These are phyloP conservation scores for Zopfia rhizophila DNA, from an alignment of 2,329 filamentous ascomycete species.

Conservation along the genomic window DNA sequence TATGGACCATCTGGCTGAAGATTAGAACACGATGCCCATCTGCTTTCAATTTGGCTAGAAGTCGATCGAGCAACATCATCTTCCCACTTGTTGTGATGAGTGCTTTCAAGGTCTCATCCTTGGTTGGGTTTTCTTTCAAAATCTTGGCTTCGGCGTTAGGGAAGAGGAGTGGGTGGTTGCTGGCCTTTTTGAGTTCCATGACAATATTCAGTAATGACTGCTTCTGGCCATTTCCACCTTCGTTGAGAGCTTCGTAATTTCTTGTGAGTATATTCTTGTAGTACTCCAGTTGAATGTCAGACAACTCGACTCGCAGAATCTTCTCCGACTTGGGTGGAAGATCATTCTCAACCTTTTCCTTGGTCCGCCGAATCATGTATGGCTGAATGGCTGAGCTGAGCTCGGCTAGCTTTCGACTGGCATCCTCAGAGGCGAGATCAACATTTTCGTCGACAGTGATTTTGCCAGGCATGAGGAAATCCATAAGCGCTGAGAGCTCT, in stretches of 20 bases:
- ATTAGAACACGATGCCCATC: slow-evolving; percentile 97
- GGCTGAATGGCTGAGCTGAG: slow-evolving; percentile 89
- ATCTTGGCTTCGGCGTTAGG: slow-evolving; percentile 92
- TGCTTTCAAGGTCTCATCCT: slow-evolving; percentile 90
- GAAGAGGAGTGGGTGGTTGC: slow-evolving; percentile 99
- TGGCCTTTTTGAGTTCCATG: slow-evolving; percentile 99
- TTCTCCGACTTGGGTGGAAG: slow-evolving; percentile 97
- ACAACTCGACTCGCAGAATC: slow-evolving; percentile 96
- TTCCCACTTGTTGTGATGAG: slow-evolving; percentile 98
- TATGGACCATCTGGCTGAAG: slow-evolving; percentile 99
- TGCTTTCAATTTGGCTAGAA: slow-evolving; percentile 91
- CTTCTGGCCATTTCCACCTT: slow-evolving; percentile 89
- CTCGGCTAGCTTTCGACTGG: slow-evolving; percentile 85
- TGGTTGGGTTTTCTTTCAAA: slow-evolving; percentile 78
- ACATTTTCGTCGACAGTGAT: slow-evolving; percentile 92
- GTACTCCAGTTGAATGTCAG: slow-evolving; percentile 95
- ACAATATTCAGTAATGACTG: slow-evolving; percentile 97
- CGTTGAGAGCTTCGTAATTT: slow-evolving; percentile 93
- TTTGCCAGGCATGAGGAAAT: slow-evolving; percentile 96
- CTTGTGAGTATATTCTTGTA: slow-evolving; percentile 99
- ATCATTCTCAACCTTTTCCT: slow-evolving; percentile 97
- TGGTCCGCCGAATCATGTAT: slow-evolving; percentile 94
- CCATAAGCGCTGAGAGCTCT: slow-evolving; percentile 90
- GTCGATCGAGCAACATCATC: slow-evolving; percentile 97
- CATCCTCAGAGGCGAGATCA: slow-evolving; percentile 81